phyloP scores from a whole-genome alignment of 2,329 filamentous ascomycete species.

The Exophiala calicioides region DNA sequence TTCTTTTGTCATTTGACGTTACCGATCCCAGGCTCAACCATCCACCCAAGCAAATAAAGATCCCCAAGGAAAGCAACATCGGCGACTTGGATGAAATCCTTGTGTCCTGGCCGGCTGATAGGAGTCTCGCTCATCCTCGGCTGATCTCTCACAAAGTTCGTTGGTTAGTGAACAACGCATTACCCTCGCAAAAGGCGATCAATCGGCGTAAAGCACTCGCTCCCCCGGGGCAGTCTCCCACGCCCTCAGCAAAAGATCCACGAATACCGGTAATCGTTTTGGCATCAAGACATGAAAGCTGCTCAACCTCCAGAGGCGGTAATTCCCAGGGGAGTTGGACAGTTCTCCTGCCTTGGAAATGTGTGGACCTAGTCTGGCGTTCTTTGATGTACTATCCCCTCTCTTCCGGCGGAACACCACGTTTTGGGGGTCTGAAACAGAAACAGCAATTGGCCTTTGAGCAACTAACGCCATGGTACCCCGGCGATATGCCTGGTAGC shows the following conservation, averaged over 20 bases:
- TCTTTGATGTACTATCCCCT: conserved; percentile 79
- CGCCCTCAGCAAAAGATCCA: conserved; percentile 63
- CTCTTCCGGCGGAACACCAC: conserved; percentile 74
- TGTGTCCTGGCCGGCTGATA: conserved; percentile 68
- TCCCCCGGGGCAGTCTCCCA: conserved; percentile 63
- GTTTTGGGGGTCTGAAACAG: conserved; percentile 80
- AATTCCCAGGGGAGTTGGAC: conserved; percentile 74
- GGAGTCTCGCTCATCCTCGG: conserved; percentile 45
- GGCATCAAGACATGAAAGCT: conserved; percentile 37
- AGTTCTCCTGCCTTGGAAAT: conserved; percentile 85
- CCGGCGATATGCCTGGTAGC: conserved; percentile 79
- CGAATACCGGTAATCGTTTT: conserved; percentile 75
- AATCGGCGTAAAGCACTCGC: conserved; percentile 71
- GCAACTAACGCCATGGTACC: conserved; percentile 76
- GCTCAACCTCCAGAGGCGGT: conserved; percentile 52
- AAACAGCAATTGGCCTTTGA: conserved; percentile 80
- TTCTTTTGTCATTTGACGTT: conserved; percentile 70
- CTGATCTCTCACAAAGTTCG: conserved; percentile 71
- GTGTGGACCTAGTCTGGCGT: conserved; percentile 82
- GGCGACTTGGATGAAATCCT: conserved; percentile 60
- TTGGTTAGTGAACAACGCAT: conserved; percentile 63
- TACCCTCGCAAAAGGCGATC: conserved; percentile 75
- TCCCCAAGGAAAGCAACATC: conserved; percentile 33
- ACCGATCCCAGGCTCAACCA: conserved; percentile 79
- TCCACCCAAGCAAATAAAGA: conserved; percentile 62